A percentile compares a stretch with the other conserved stretches of the same genome.
Conservation (phyloP, 306 rosid genomes). For the Glycyrrhiza uralensis region DNA sequence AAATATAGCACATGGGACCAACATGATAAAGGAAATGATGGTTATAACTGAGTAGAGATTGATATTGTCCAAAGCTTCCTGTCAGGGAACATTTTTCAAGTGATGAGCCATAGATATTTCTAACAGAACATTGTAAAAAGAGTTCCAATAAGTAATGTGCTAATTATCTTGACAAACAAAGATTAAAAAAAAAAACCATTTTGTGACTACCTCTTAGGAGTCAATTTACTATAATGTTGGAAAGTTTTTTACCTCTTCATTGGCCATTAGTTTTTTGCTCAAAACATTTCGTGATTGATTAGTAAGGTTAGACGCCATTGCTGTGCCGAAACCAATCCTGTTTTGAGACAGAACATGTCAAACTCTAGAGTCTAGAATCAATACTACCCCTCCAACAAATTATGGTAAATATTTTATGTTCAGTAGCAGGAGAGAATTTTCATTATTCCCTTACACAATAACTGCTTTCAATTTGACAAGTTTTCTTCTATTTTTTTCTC, state of each 20-base stretch:
- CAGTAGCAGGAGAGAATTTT: no score
- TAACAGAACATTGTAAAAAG: neutral
- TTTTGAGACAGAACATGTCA: conserved; percentile 20
- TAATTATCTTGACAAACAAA: neutral
- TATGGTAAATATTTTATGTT: no score
- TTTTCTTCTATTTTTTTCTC: no score
- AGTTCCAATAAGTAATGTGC: neutral
- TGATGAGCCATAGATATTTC: conserved; percentile 13
- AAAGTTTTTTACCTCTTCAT: conserved; percentile 47
- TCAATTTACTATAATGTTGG: neutral
- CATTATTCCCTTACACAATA: no score
- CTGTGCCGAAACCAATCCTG: conserved; percentile 75
- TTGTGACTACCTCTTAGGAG: neutral
- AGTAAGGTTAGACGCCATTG: conserved; percentile 76
- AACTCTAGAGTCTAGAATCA: conserved; percentile 1
- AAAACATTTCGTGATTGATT: conserved; percentile 77
- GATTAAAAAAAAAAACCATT: neutral
- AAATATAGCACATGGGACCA: conserved; percentile 53
- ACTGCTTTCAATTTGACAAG: no score
- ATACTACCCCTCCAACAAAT: neutral
- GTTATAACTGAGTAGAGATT: conserved; percentile 70
- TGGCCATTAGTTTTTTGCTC: conserved; percentile 71
- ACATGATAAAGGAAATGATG: conserved; percentile 60
- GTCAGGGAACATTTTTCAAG: conserved; percentile 22
- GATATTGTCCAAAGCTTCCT: conserved; percentile 75